Evolutionary conservation across 371 early-diverging fungal species (phyloP).

Genomic region (Apophysomyces ossiformis): DNA sequence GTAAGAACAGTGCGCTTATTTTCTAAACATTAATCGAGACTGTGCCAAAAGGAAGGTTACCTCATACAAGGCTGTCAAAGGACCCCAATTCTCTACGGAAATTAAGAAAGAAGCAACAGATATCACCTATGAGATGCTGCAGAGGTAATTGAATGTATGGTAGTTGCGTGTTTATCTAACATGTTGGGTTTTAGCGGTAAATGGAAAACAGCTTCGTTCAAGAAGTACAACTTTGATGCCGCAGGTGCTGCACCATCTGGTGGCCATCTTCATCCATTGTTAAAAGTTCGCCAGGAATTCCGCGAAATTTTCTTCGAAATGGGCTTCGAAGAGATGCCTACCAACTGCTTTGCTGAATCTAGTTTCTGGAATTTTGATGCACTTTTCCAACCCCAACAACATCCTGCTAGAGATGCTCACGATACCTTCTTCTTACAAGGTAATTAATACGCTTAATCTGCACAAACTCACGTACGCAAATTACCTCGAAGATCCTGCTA

Average conservation of each 20-base stretch:
- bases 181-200: slow-evolving; percentile 64
- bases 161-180: background rate
- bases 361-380: slow-evolving; percentile 99
- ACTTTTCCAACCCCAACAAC: slow-evolving; percentile 99
- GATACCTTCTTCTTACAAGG: slow-evolving; percentile 98
- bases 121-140: slow-evolving; percentile 95
- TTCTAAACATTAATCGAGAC: slow-evolving; percentile 13
- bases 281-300: slow-evolving; percentile 99
- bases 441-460: slow-evolving; percentile 13
- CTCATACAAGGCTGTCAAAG: slow-evolving; percentile 90
- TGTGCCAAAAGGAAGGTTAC: slow-evolving; percentile 71
- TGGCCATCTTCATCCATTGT: slow-evolving; percentile 98
- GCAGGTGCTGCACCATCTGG: slow-evolving; percentile 83
- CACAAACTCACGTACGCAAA: background rate
- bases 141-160: slow-evolving; percentile 49
- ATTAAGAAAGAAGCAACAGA: slow-evolving; percentile 93
- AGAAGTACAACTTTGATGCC: slow-evolving; percentile 99
- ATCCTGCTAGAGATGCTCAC: slow-evolving; percentile 99
- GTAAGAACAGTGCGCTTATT: slow-evolving; percentile 42
- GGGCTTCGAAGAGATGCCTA: slow-evolving; percentile 99
- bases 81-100: slow-evolving; percentile 83
- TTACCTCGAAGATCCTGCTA: slow-evolving; percentile 72
- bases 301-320: slow-evolving; percentile 99
- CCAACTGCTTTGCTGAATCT: slow-evolving; percentile 97
- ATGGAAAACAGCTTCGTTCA: slow-evolving; percentile 93